Conservation (phyloP, 2,329 filamentous ascomycete species). For the Penicillium sp. region DNA sequence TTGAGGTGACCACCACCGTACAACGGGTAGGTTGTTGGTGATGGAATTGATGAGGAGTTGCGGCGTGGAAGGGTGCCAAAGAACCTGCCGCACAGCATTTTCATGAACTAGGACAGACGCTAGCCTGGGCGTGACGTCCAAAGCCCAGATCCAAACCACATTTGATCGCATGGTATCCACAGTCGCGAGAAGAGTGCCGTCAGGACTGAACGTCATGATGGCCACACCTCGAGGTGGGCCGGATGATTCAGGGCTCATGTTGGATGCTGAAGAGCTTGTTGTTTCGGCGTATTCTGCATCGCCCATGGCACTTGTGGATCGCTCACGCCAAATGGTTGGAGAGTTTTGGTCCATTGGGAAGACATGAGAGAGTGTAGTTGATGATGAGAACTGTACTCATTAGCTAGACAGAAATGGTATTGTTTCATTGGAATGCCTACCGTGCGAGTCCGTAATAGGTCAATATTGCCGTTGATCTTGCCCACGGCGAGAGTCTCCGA, state of each 20-base stretch:
- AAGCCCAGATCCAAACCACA: constrained; percentile 48
- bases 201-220: constrained; percentile 40
- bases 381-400: constrained; percentile 32
- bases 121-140: constrained; percentile 29
- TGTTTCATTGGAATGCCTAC: constrained; percentile 24
- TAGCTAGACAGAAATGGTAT: constrained; percentile 3
- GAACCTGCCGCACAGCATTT: constrained; percentile 39
- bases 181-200: constrained; percentile 39
- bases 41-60: constrained; percentile 42
- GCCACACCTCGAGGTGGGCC: constrained; percentile 37
- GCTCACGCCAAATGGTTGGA: constrained; percentile 38
- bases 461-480: constrained; percentile 52
- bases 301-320: constrained; percentile 27
- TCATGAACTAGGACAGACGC: constrained; percentile 44
- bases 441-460: constrained; percentile 47
- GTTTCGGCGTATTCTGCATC: constrained; percentile 38
- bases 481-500: constrained; percentile 50
- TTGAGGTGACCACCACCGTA: constrained; percentile 36
- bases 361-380: constrained; percentile 35
- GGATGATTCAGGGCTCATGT: constrained; percentile 29
- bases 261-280: constrained; percentile 39
- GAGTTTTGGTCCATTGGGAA: constrained; percentile 31
- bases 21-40: constrained; percentile 31
- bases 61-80: constrained; percentile 40
- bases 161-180: constrained; percentile 43